phyloP scores from a whole-genome alignment of 148 eudicot genomes.

The Polygonum aviculare region DNA sequence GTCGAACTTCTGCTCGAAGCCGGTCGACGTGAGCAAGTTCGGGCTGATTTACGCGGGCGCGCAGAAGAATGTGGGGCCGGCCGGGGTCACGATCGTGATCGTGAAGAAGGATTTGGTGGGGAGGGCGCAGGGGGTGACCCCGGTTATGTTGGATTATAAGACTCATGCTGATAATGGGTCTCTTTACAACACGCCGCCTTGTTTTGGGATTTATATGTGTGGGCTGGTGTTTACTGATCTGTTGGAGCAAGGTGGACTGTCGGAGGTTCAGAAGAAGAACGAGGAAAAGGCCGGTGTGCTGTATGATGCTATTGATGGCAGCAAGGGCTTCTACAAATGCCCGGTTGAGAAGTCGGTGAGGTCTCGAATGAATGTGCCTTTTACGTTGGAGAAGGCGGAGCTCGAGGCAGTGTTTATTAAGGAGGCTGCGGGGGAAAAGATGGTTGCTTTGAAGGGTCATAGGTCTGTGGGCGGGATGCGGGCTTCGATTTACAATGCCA shows the following conservation, averaged over 20 bases:
- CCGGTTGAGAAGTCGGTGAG: slow-evolving; percentile 94
- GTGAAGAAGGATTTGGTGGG: slow-evolving; percentile 77
- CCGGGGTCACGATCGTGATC: slow-evolving; percentile 89
- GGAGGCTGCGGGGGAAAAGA: slow-evolving; percentile 89
- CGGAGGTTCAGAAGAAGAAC: slow-evolving; percentile 85
- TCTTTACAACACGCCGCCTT: slow-evolving; percentile 90
- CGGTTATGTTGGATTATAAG: slow-evolving; percentile 92
- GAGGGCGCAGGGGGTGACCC: slow-evolving; percentile 57
- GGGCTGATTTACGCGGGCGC: slow-evolving; percentile 92
- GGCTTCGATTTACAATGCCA: slow-evolving; percentile 95
- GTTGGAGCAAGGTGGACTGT: slow-evolving; percentile 78
- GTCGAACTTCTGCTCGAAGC: slow-evolving; percentile 87
- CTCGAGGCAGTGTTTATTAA: slow-evolving; percentile 69
- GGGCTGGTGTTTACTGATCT: slow-evolving; percentile 93
- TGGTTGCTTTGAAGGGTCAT: slow-evolving; percentile 93
- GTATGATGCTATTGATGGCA: slow-evolving; percentile 72
- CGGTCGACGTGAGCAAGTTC: slow-evolving; percentile 71
- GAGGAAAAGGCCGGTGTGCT: slow-evolving; percentile 46
- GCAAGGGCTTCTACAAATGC: slow-evolving; percentile 71
- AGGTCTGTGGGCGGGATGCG: slow-evolving; percentile 95
- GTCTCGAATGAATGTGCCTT: slow-evolving; percentile 97
- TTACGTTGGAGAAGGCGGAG: slow-evolving; percentile 70
- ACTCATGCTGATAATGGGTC: slow-evolving; percentile 78
- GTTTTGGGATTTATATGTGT: slow-evolving; percentile 89
- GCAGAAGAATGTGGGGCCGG: slow-evolving; percentile 91